Evolutionary conservation across 2,329 filamentous ascomycete genomes (phyloP).

Genomic region (Xylaria sp.): DNA sequence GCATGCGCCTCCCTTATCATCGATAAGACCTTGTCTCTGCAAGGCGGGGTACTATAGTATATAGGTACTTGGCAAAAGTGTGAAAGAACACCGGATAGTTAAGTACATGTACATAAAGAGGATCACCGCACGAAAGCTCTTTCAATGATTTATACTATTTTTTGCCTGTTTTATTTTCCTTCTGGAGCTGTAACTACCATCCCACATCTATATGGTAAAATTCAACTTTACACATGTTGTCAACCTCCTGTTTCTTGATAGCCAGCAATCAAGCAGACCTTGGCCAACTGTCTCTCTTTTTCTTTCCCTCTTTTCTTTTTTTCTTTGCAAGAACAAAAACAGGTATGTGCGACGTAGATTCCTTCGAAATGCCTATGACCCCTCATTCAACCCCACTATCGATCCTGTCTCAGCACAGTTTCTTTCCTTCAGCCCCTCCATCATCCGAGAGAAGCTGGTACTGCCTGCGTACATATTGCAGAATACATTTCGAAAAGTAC

Average conservation of each 20-base stretch:
- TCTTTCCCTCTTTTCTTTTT: not conserved
- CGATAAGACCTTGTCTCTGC: not conserved
- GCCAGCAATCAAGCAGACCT: not conserved
- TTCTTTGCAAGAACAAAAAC: not conserved
- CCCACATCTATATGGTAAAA: not conserved
- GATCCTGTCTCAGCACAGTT: slow-evolving; percentile 17
- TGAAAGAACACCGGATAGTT: too few species aligned
- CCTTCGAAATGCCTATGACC: slow-evolving; percentile 9
- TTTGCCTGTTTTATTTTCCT: not conserved
- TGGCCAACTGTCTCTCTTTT: not conserved
- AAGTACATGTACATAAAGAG: not conserved
- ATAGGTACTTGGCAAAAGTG: not conserved
- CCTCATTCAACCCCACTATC: slow-evolving; percentile 38
- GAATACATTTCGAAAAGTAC: slow-evolving; percentile 1
- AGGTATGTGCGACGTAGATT: slow-evolving; percentile 20
- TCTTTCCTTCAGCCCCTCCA: not conserved
- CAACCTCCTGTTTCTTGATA: not conserved
- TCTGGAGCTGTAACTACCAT: not conserved
- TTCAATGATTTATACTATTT: not conserved
- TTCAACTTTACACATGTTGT: not conserved
- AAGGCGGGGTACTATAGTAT: not conserved
- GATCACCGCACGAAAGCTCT: not conserved
- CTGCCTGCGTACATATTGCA: not conserved
- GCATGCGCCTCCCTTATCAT: not conserved
- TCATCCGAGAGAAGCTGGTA: not conserved